Evolutionary conservation across 352 stramenopile species (phyloP), one percentile per base, ranked within the genome.

Genomic region (Phytophthora kernoviae): DNA sequence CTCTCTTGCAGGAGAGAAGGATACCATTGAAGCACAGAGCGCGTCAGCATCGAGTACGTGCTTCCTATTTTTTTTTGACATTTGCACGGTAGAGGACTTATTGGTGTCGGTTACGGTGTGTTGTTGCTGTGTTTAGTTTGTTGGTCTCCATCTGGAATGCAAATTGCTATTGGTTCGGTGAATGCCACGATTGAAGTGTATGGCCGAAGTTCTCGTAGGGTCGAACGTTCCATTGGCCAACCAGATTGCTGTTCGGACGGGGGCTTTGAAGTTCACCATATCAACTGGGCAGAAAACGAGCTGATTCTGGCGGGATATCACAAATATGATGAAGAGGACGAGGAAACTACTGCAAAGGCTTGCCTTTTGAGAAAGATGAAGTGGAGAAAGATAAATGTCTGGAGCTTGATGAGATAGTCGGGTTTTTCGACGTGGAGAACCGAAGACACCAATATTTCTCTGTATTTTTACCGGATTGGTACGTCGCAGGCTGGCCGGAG

Each of bases 261-360:
- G 14, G 52, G 43, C 5, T 73, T 80, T 62, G 65, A 73, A 62
- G 73, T 71, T 1, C 80, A 92, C 42, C 83, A 92, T 58, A 51
- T 92, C 9, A 89, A 90, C 44, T 92, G 83, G 83, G 83, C 71
- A 2, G 82, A 91, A 50, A 66, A 87, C 26, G 68, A 88, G 10
- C 49, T 92, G 21, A 73, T 92, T 54, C 45, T 92, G 24, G 73
- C 75, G 45, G 83, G 83, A 14, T 92, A 87, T 53, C 51, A 70
- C 2, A 77, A 75, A 37, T 84, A 76, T 49, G 75, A 89, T 39
- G 61, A 67, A 32, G 73, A 85, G 3, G 57, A 77, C 4, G 71
- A 87, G 18, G 75, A 92, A 60, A 87, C 71, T 2, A 67, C 40
- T 1, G 77, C 79, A n/a, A 40, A 75, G 12, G 75, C 73, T 21